A percentile compares a stretch with the other conserved stretches of the same genome.
phyloP scores from a whole-genome alignment of 169 alveolate species.

The Babesia microti region DNA sequence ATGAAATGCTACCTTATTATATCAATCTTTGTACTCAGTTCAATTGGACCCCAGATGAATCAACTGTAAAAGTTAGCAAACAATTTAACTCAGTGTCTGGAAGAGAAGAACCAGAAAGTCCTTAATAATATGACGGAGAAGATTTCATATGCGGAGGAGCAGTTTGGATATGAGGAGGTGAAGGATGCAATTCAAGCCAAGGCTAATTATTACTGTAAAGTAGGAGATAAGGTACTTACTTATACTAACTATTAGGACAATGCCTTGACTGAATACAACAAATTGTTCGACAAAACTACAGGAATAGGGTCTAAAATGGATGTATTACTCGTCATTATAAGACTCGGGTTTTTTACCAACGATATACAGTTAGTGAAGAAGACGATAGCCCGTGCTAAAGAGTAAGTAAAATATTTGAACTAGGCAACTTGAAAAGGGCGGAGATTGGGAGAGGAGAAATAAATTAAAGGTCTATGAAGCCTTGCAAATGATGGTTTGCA shows the following conservation, averaged over 20 bases:
- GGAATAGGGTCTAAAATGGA: constrained; percentile 67
- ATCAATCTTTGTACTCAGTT: too few relatives aligned
- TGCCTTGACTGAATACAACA: constrained; percentile 62
- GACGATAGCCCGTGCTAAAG: constrained; percentile 45
- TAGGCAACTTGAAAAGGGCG: constrained; percentile 84
- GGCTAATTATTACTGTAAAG: constrained; percentile 69
- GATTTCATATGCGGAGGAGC: constrained; percentile 76
- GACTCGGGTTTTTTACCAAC: constrained; percentile 54
- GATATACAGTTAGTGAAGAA: constrained; percentile 45
- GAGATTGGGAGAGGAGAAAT: constrained; percentile 97
- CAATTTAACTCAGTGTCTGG: too few relatives aligned
- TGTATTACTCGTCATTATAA: constrained; percentile 50
- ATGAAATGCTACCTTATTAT: too few relatives aligned
- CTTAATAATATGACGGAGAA: constrained; percentile 63
- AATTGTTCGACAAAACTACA: constrained; percentile 60
- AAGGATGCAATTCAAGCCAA: constrained; percentile 79
- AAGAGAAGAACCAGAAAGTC: constrained; percentile 43
- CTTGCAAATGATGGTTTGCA: constrained; percentile 58
- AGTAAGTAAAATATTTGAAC: constrained; percentile 41
- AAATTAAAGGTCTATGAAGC: constrained; percentile 88
- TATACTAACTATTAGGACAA: constrained; percentile 32
- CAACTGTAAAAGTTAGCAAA: too few relatives aligned
- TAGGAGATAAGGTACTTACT: constrained; percentile 56
- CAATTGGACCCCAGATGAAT: too few relatives aligned
- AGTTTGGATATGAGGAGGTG: constrained; percentile 78